These are phyloP conservation scores for Monosporascus sp. DNA, from an alignment of 2,329 filamentous ascomycete genomes.

Conservation along the genomic window DNA sequence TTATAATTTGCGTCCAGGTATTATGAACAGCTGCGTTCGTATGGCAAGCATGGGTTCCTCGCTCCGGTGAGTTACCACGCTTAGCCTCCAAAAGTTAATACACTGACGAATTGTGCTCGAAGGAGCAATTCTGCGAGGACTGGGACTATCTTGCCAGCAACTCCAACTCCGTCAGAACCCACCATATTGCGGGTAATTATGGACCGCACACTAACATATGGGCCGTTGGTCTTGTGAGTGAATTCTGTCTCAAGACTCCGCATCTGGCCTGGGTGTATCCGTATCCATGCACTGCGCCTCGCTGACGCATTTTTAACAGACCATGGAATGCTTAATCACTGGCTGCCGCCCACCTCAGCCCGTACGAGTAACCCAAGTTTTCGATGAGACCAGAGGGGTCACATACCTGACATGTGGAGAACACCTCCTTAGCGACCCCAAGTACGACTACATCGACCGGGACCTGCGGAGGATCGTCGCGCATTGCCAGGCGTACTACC, in stretches of 20 bases:
- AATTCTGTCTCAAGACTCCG: neutral
- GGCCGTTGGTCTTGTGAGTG: constrained; percentile 8
- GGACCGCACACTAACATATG: constrained; percentile 13
- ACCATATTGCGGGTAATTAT: constrained; percentile 13
- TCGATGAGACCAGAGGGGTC: neutral
- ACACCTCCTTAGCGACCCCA: neutral
- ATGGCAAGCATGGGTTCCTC: constrained; percentile 6
- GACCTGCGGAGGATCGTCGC: neutral
- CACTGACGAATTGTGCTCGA: neutral
- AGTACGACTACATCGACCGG: neutral
- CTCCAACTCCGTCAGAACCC: neutral
- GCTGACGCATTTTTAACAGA: neutral
- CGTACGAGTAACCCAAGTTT: neutral
- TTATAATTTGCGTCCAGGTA: constrained; percentile 1
- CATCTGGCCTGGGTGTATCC: too few relatives aligned
- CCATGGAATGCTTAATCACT: neutral
- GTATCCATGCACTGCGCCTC: neutral
- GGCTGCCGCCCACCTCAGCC: neutral
- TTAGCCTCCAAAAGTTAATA: neutral
- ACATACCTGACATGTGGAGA: neutral
- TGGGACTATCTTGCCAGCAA: constrained; percentile 11
- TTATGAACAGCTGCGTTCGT: constrained; percentile 8
- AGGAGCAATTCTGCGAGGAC: constrained; percentile 15
- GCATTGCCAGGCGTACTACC: neutral
- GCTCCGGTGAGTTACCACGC: constrained; percentile 9